Evolutionary conservation across 495 filamentous ascomycete species (phyloP).

Genomic region (Tuber brumale): DNA sequence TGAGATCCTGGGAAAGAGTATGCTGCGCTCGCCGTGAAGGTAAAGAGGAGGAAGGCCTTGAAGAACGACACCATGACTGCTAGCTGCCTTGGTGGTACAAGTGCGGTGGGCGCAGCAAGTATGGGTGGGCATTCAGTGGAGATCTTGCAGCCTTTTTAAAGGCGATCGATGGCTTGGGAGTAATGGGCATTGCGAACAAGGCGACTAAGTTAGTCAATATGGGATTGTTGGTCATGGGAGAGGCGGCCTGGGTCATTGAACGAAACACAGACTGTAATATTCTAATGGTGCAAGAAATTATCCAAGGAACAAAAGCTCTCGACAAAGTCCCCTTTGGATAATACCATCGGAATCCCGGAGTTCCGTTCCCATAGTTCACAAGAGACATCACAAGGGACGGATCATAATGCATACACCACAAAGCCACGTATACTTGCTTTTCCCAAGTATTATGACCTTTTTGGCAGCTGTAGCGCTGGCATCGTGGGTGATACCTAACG

Average conservation of each 20-base stretch:
- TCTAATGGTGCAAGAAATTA: background rate
- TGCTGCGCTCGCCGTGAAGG: background rate
- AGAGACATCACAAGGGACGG: background rate
- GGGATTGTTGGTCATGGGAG: background rate
- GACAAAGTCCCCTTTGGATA: background rate
- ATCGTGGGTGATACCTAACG: background rate
- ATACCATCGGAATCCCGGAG: background rate
- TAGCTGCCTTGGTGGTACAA: conserved; percentile 3
- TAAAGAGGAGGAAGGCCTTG: conserved; percentile 20
- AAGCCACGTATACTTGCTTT: background rate
- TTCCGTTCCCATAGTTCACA: background rate
- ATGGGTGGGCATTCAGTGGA: background rate
- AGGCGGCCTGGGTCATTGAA: background rate
- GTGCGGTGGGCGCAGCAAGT: background rate
- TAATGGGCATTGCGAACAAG: background rate
- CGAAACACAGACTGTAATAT: background rate
- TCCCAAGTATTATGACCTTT: background rate
- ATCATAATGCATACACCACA: background rate
- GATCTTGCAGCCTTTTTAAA: background rate
- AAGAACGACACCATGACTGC: conserved; percentile 27
- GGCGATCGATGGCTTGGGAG: background rate
- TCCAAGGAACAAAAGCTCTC: background rate
- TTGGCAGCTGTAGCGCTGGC: background rate
- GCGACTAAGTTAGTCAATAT: background rate
- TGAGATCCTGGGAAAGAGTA: conserved; percentile 9